Evolutionary conservation across 257 asterid genomes (phyloP), one percentile per base, ranked within the genome.

Genomic region (Plectranthus barbatus): DNA sequence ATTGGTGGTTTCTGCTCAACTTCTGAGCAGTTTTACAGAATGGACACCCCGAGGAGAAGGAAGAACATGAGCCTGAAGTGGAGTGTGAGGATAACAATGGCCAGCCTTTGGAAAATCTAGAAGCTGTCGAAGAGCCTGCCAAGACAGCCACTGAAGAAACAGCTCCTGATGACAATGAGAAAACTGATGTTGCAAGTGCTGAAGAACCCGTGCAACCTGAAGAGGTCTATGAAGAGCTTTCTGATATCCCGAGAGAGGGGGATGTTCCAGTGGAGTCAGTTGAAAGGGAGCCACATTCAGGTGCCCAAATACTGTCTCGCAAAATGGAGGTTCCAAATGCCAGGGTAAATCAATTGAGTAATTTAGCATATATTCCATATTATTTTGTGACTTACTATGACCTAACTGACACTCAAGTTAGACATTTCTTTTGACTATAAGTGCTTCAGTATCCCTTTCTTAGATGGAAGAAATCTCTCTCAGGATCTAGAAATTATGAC

Each of bases 301-400:
- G 60, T 17, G 53, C 72, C 20, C 84, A 77, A 73, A 70, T 86
- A 45, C 70, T 78, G 57, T 74, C 97, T 15, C 91, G 85, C 73
- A 87, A 83, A 80, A 89, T 92, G 78, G 97, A 85, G 69, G 99
- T 92, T 62, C 94, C 99, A 2, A 92, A 82, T 76, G 91, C 83
- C 67, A 92, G 85, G 96, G 99, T 92, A 58, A 66, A 26, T 41
- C 31, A 39, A 24, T 46, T 2, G 33, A 24, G 51, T 26, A 10
- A 37, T 40, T 65, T 55, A 51, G 31, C 5, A 26, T 26, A 7
- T 65, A 6, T 34, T n/a, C n/a, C n/a, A n/a, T n/a, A n/a, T n/a
- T n/a, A 42, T 5, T 9, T 15, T 63, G 47, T 19, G 61, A 46
- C 53, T 33, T 50, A 15, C 15, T 58, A 42, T 60, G 18, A 9